A percentile compares a stretch with the other conserved stretches of the same genome.
Conservation (phyloP, 2,329 filamentous ascomycete genomes). For the Thielaviopsis punctulata region DNA sequence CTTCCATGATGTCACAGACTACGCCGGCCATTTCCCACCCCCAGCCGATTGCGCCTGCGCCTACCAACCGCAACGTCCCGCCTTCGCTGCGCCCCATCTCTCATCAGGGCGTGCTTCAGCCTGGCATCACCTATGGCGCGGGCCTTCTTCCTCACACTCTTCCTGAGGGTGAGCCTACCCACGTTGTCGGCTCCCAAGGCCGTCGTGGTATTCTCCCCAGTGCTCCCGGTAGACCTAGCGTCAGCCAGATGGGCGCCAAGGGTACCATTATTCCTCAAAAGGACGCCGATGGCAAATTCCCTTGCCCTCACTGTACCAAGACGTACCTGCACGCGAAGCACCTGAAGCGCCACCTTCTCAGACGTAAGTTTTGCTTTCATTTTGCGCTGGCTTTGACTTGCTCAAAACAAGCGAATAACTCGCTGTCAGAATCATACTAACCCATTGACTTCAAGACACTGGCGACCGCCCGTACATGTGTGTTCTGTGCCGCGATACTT, state of each 20-base stretch:
- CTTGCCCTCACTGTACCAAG: slow-evolving; percentile 95
- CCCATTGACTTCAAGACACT: slow-evolving; percentile 46
- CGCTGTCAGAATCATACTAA: too few relatives aligned
- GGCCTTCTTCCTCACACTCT: slow-evolving; percentile 34
- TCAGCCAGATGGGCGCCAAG: slow-evolving; percentile 53
- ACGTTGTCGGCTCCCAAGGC: slow-evolving; percentile 89
- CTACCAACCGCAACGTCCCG: slow-evolving; percentile 36
- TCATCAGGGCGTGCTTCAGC: slow-evolving; percentile 43
- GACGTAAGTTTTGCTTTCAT: slow-evolving; percentile 52
- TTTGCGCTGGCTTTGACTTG: not conserved
- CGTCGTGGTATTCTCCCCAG: slow-evolving; percentile 82
- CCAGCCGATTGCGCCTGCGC: slow-evolving; percentile 60
- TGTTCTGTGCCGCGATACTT: slow-evolving; percentile 92
- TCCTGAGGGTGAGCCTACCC: slow-evolving; percentile 51
- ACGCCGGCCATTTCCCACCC: slow-evolving; percentile 52
- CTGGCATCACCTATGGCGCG: slow-evolving; percentile 37
- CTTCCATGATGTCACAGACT: slow-evolving; percentile 49
- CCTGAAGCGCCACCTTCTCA: slow-evolving; percentile 82
- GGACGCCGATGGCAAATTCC: slow-evolving; percentile 94
- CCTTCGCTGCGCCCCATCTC: slow-evolving; percentile 55
- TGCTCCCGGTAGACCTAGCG: slow-evolving; percentile 61
- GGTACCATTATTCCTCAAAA: slow-evolving; percentile 77
- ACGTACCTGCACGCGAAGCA: slow-evolving; percentile 96
- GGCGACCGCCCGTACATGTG: slow-evolving; percentile 98
- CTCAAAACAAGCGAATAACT: too few relatives aligned